Evolutionary conservation across 345 rosid species (phyloP).

Genomic region (Citrus reticulata): DNA sequence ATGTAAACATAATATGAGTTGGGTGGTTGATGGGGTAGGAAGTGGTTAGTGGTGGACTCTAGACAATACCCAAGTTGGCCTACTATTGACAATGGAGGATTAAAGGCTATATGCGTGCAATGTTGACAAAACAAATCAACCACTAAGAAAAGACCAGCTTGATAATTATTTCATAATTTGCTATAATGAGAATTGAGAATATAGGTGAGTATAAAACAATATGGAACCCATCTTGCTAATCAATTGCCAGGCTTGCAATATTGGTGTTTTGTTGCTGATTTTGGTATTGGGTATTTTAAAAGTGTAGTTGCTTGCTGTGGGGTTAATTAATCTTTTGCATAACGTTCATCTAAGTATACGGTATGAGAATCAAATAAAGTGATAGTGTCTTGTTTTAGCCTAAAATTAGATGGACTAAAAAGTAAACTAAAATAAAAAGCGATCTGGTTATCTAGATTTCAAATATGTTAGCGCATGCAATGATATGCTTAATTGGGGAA

Average conservation of each 20-base stretch:
- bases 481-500: neutral
- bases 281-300: neutral
- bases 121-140: slow-evolving; percentile 18
- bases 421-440: neutral
- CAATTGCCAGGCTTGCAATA: neutral
- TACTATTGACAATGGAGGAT: neutral
- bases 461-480: neutral
- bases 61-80: slow-evolving; percentile 7
- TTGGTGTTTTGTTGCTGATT: neutral
- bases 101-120: neutral
- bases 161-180: neutral
- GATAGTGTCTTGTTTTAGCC: neutral
- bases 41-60: slow-evolving; percentile 3
- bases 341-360: neutral
- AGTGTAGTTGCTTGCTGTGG: neutral
- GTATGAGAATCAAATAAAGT: neutral
- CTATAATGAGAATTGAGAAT: neutral
- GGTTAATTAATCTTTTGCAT: neutral
- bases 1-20: neutral
- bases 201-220: neutral
- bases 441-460: neutral
- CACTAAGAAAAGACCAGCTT: slow-evolving; percentile 7
- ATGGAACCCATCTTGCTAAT: neutral
- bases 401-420: neutral
- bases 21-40: neutral